Evolutionary conservation across 1,284 basidiomycete species (phyloP).

Genomic region (Sporisorium graminicola): DNA sequence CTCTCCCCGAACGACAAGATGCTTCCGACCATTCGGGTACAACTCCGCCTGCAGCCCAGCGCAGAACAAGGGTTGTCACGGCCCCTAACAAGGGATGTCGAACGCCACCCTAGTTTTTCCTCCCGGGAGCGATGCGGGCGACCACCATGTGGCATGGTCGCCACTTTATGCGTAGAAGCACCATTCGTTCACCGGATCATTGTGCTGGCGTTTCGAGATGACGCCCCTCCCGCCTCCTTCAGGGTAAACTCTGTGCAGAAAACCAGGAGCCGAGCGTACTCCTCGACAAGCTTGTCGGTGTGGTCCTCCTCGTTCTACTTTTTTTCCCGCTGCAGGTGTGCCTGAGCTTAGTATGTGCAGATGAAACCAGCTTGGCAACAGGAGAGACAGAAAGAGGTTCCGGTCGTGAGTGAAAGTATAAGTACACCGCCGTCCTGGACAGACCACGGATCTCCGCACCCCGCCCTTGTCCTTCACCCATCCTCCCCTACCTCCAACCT

Average conservation of each 20-base stretch:
- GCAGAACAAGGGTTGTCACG: too few relatives aligned
- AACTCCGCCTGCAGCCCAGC: too few relatives aligned
- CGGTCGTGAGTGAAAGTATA: constrained; percentile 17
- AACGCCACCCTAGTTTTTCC: constrained; percentile 11
- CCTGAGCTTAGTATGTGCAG: neutral
- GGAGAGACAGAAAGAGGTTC: neutral
- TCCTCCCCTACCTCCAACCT: neutral
- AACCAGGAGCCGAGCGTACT: neutral
- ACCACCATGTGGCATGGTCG: neutral
- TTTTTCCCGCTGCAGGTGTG: neutral
- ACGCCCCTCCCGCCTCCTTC: neutral
- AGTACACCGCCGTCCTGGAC: constrained; percentile 31
- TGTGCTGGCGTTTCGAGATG: neutral
- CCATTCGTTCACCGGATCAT: neutral
- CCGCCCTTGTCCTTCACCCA: neutral
- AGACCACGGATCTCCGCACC: constrained; percentile 34
- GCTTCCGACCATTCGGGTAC: neutral
- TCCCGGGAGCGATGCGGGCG: neutral
- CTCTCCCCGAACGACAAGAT: neutral
- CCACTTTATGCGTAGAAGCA: constrained; percentile 17
- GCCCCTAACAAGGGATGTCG: neutral
- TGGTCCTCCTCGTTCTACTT: neutral
- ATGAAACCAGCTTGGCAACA: neutral
- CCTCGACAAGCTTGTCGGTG: neutral
- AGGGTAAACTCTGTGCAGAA: neutral